Base-by-base conservation (phyloP, 2,329 filamentous ascomycete species). In the Fonsecaea pugnacius region DNA sequence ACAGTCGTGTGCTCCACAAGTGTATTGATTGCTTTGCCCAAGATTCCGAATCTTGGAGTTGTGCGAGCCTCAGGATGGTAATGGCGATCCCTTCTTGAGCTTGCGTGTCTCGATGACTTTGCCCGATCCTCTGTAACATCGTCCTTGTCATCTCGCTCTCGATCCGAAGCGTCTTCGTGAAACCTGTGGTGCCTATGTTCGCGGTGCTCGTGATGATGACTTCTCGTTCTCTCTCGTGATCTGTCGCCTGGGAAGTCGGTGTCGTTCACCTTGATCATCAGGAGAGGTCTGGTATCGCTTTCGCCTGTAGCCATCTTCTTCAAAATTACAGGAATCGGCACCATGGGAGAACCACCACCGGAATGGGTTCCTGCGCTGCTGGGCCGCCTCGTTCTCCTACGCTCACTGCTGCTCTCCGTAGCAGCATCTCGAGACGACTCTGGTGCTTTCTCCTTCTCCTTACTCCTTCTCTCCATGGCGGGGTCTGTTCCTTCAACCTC, bases 281-380 rank as follows among this genome's bases (percentile, higher is more conserved):
- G 70, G 16, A 78, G 70, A n/a, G 75, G 77, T 33, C 75, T 74
- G 18, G 75, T 77, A 57, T 79, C 75, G 4, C 77, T 78, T 48
- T 78, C 73, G n/a, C 76, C 79, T 16, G 73, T 74, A 16, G 73
- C 75, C 70, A 79, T 75, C 32, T 60, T 66, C 50, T 68, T 73
- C 59, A 69, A 62, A 24, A 68, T 59, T 16, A 16, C 62, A 48
- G 62, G 66, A 57, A 55, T 52, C 3, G 40, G 60, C 30, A 32
- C 62, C 58, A 36, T 67, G 52, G 46, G 58, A 51, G 63, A 67
- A 58, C 60, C 67, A 62, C 61, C 55, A 24, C 61, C 62, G 24
- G 52, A 60, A 52, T 55, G 64, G 3, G 67, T 68, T 16, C 58
- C 67, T 10, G 58, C 63, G 56, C 64, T 62, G 48, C 66, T 69